Conservation (phyloP, 140 eudicot genomes). For the Flaveria floridana region DNA sequence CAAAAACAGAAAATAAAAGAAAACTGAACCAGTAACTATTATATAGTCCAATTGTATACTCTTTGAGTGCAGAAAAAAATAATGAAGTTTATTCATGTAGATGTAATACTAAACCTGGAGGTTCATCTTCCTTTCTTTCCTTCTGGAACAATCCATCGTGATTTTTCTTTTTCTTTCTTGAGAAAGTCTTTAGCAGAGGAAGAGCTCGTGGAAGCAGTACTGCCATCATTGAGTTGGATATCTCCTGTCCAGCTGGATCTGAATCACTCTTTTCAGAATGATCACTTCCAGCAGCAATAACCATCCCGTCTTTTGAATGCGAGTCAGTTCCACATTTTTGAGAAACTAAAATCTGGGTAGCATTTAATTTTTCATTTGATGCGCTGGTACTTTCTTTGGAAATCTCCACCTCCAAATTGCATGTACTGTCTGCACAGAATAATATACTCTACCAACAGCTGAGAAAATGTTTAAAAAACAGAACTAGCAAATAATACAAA, state of each 20-base stretch:
- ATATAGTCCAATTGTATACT: conserved; percentile 1
- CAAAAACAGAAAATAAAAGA: conserved; percentile 5
- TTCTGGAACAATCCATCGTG: conserved; percentile 22
- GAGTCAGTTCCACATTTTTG: conserved; percentile 48
- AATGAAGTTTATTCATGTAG: background rate
- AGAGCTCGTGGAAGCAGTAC: conserved; percentile 84
- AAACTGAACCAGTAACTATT: background rate
- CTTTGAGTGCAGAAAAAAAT: conserved; percentile 4
- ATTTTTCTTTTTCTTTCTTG: conserved; percentile 62
- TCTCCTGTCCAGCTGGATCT: conserved; percentile 68
- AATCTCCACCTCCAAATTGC: conserved; percentile 20
- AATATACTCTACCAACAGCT: conserved; percentile 10
- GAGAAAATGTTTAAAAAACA: background rate
- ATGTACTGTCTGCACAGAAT: conserved; percentile 43
- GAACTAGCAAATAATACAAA: conserved; percentile 17
- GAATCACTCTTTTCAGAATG: conserved; percentile 54
- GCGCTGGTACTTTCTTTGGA: conserved; percentile 32
- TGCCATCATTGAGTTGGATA: conserved; percentile 79
- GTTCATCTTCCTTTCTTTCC: conserved; percentile 30
- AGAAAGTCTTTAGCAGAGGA: conserved; percentile 72
- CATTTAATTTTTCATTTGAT: conserved; percentile 37
- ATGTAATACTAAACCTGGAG: conserved; percentile 46
- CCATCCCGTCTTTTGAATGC: conserved; percentile 47
- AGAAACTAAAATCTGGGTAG: conserved; percentile 38
- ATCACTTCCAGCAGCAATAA: conserved; percentile 36